Conservation (phyloP, 1,139 yeast genomes). For the Kodamaea sp. region DNA sequence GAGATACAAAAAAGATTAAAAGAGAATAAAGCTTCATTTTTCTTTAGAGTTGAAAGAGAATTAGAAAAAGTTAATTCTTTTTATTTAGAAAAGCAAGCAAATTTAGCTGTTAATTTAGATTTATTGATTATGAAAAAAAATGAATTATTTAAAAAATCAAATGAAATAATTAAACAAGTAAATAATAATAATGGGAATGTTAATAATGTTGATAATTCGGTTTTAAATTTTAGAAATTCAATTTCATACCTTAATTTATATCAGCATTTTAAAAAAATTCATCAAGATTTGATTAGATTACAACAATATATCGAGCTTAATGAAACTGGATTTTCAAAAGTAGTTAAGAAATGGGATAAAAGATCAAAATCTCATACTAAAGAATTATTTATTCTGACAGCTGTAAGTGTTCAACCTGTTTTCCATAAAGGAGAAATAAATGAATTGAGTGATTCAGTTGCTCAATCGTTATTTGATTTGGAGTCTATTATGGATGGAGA, state of each 20-base stretch:
- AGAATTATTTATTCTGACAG: conserved; percentile 84
- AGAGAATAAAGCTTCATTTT: conserved; percentile 89
- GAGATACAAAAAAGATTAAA: conserved; percentile 62
- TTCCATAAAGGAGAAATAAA: conserved; percentile 88
- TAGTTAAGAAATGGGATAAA: conserved; percentile 96
- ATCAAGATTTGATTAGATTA: conserved; percentile 79
- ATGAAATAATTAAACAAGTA: conserved; percentile 20
- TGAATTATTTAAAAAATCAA: conserved; percentile 46
- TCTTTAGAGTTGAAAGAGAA: conserved; percentile 89
- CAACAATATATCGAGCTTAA: conserved; percentile 93
- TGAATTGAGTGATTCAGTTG: conserved; percentile 77
- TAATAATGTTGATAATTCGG: conserved; percentile 15
- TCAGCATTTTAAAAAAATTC: conserved; percentile 85
- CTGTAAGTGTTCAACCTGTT: conserved; percentile 94
- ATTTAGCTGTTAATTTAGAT: conserved; percentile 72
- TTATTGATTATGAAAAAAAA: conserved; percentile 69
- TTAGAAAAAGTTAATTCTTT: conserved; percentile 89
- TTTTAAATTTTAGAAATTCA: conserved; percentile 35
- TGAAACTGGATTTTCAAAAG: conserved; percentile 94
- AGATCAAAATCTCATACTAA: conserved; percentile 92
- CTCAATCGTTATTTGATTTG: conserved; percentile 71
- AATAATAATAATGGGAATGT: conserved; percentile 7
- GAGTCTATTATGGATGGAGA: conserved; percentile 88
- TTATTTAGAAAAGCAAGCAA: conserved; percentile 87
- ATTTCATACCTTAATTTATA: conserved; percentile 53